Conservation (phyloP, 441 rosid genomes). For the Breynia disticha region DNA sequence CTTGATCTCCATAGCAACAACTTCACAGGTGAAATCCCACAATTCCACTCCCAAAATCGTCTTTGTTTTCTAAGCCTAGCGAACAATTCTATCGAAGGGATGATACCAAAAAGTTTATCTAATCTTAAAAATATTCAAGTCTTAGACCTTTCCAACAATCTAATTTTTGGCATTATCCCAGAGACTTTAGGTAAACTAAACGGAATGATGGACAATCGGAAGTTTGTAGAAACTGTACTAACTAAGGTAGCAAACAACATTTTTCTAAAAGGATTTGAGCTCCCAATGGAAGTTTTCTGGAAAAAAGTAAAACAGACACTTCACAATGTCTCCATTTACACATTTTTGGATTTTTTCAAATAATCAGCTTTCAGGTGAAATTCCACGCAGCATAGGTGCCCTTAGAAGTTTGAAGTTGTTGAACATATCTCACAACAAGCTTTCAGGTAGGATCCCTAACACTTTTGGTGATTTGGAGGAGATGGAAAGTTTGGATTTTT, state of each 20-base stretch:
- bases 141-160: conserved; percentile 29
- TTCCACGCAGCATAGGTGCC: not conserved
- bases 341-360: not conserved
- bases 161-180: conserved; percentile 25
- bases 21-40: conserved; percentile 26
- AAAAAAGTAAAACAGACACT: conserved; percentile 19
- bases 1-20: conserved; percentile 38
- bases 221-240: too few relatives aligned
- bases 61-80: conserved; percentile 28
- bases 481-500: conserved; percentile 26
- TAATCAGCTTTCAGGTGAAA: not conserved
- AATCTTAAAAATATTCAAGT: conserved; percentile 21
- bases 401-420: conserved; percentile 4
- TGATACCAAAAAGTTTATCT: conserved; percentile 20
- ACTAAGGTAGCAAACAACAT: too few relatives aligned
- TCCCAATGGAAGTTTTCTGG: conserved; percentile 8
- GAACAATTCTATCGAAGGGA: conserved; percentile 25
- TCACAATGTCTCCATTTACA: not conserved
- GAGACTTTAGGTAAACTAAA: conserved; percentile 22
- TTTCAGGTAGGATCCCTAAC: conserved; percentile 23
- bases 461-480: conserved; percentile 16
- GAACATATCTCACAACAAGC: conserved; percentile 24
- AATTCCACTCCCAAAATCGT: conserved; percentile 12
- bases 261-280: not conserved
- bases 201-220: conserved; percentile 11